These are phyloP conservation scores for Podochytrium sp. DNA, from an alignment of 192 early-diverging fungal species.

Conservation along the genomic window DNA sequence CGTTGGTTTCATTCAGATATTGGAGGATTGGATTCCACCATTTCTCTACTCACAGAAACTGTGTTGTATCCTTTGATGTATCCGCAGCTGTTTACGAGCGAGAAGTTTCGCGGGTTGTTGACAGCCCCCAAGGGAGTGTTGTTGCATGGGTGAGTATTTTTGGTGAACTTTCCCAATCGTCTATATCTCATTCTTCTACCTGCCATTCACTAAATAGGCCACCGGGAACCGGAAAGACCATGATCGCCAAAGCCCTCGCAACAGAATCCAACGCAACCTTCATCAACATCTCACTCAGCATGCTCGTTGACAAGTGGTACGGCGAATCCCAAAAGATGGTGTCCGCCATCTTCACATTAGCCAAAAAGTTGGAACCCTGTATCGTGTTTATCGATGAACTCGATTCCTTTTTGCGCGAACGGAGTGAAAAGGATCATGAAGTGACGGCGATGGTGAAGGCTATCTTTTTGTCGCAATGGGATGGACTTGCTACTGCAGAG, in stretches of 20 bases:
- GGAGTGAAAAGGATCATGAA: slow-evolving; percentile 89
- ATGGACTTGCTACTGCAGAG: slow-evolving; percentile 79
- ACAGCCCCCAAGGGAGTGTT: slow-evolving; percentile 93
- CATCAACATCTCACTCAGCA: slow-evolving; percentile 96
- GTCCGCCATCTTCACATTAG: slow-evolving; percentile 89
- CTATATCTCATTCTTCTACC: too few species aligned
- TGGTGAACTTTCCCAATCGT: too few species aligned
- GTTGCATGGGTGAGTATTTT: too few species aligned
- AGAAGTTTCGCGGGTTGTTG: slow-evolving; percentile 78
- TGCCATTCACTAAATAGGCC: too few species aligned
- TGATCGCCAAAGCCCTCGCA: slow-evolving; percentile 97
- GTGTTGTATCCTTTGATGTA: slow-evolving; percentile 95
- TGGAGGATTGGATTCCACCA: slow-evolving; percentile 89
- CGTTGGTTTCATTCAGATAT: slow-evolving; percentile 60
- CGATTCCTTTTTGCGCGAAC: slow-evolving; percentile 92
- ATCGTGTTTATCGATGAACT: slow-evolving; percentile 99
- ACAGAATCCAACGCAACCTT: slow-evolving; percentile 95
- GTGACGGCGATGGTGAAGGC: slow-evolving; percentile 99
- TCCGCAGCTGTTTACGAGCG: slow-evolving; percentile 79
- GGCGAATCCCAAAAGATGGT: slow-evolving; percentile 56
- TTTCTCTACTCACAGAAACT: slow-evolving; percentile 87
- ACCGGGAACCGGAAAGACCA: slow-evolving; percentile 92
- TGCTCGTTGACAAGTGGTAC: slow-evolving; percentile 68
- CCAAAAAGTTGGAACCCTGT: slow-evolving; percentile 89
- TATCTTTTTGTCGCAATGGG: slow-evolving; percentile 99